phyloP scores from a whole-genome alignment of 108 stramenopile genomes.

The Pseudonitzschia delicatissima region DNA sequence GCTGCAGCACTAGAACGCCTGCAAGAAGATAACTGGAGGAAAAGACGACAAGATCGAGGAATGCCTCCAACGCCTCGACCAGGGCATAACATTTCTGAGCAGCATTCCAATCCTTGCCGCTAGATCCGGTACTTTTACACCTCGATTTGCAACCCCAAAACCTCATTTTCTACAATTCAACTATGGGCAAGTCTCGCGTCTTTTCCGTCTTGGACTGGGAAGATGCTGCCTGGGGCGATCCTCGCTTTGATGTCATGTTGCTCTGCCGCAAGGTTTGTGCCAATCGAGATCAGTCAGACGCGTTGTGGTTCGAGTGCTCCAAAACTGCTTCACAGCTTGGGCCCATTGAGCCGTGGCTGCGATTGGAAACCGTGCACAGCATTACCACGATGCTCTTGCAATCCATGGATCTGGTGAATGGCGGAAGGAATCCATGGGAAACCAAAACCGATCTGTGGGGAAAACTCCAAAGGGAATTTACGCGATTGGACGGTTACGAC shows the following conservation, averaged over 20 bases:
- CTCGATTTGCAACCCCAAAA: slow-evolving; percentile 90
- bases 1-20: background rate
- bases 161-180: slow-evolving; percentile 42
- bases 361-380: slow-evolving; percentile 74
- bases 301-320: slow-evolving; percentile 53
- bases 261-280: slow-evolving; percentile 80
- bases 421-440: slow-evolving; percentile 83
- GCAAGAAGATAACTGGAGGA: too few species aligned
- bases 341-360: slow-evolving; percentile 75
- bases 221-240: slow-evolving; percentile 79
- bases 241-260: slow-evolving; percentile 76
- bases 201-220: slow-evolving; percentile 85
- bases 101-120: background rate
- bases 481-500: slow-evolving; percentile 21
- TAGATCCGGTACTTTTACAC: slow-evolving; percentile 62
- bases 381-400: slow-evolving; percentile 62
- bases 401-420: slow-evolving; percentile 49
- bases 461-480: slow-evolving; percentile 70
- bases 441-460: slow-evolving; percentile 59
- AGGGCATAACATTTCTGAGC: background rate
- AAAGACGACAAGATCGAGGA: background rate
- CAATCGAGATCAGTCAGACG: slow-evolving; percentile 61
- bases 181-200: background rate
- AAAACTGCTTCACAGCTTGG: slow-evolving; percentile 27
- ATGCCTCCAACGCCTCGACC: background rate